Evolutionary conservation across 805 yeast species (phyloP).

Genomic region (Saccharomycopsis lassenensis): DNA sequence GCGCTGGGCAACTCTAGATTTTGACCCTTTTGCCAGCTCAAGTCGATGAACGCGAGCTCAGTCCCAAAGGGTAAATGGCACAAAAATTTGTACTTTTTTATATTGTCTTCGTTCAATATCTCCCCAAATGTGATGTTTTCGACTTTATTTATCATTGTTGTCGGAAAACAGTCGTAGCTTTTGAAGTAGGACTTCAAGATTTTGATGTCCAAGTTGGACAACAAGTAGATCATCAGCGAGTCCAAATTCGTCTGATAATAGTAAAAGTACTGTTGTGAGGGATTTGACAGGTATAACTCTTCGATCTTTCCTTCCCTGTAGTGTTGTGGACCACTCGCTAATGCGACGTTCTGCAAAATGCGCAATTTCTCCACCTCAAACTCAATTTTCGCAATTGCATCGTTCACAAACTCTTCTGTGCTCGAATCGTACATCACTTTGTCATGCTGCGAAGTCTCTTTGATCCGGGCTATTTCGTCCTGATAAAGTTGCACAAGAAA

Average conservation of each 20-base stretch:
- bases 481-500: constrained; percentile 46
- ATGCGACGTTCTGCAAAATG: too few species aligned
- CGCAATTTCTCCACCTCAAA: constrained; percentile 19
- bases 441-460: constrained; percentile 24
- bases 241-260: constrained; percentile 74
- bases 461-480: constrained; percentile 48
- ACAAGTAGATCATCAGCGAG: constrained; percentile 51
- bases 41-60: constrained; percentile 70
- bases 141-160: constrained; percentile 45
- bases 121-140: constrained; percentile 64
- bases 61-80: constrained; percentile 81
- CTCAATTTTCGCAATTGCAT: constrained; percentile 31
- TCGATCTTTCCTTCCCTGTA: constrained; percentile 13
- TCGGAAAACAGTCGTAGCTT: constrained; percentile 57
- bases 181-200: constrained; percentile 55
- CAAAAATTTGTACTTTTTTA: constrained; percentile 58
- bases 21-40: constrained; percentile 56
- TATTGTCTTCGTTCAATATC: constrained; percentile 43
- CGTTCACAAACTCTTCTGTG: constrained; percentile 47
- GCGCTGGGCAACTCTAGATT: constrained; percentile 29
- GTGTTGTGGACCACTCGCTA: constrained; percentile 13
- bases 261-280: too few species aligned
- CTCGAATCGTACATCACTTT: constrained; percentile 27
- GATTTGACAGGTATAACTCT: constrained; percentile 27
- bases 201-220: constrained; percentile 72